Conservation (phyloP, 2,329 filamentous ascomycete species). For the Hirsutella minnesotensis region DNA sequence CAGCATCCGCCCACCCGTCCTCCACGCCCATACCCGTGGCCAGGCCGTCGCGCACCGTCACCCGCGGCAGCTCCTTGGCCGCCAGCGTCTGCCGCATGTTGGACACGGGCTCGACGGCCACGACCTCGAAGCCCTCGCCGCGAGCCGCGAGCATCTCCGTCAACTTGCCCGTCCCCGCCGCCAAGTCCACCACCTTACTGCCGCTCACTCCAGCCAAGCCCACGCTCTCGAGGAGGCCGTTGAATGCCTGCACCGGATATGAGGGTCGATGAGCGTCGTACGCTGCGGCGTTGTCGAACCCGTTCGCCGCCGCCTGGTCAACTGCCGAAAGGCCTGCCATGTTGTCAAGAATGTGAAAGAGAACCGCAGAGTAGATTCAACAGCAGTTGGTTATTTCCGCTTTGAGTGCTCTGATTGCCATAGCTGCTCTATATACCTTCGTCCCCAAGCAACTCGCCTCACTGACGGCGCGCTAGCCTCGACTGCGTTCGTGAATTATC, state of each 20-base stretch:
- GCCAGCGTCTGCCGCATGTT: conserved; percentile 52
- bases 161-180: conserved; percentile 59
- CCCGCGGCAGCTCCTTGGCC: conserved; percentile 42
- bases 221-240: conserved; percentile 44
- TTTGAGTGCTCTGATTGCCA: too few species aligned
- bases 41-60: conserved; percentile 43
- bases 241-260: conserved; percentile 47
- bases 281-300: conserved; percentile 50
- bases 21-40: conserved; percentile 44
- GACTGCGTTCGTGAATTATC: not conserved
- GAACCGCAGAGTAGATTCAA: too few species aligned
- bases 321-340: conserved; percentile 10
- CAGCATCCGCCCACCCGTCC: conserved; percentile 49
- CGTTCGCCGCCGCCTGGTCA: conserved; percentile 38
- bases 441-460: not conserved
- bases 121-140: conserved; percentile 46
- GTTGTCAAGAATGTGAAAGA: too few species aligned
- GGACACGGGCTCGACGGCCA: conserved; percentile 52
- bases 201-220: conserved; percentile 31
- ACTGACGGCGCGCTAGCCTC: not conserved
- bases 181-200: conserved; percentile 49
- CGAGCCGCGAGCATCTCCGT: conserved; percentile 47
- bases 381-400: too few species aligned
- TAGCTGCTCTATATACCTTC: too few species aligned
- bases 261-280: conserved; percentile 61